Percentiles rank a stretch among this genome's conserved stretches.
phyloP scores from a whole-genome alignment of 768 basidiomycete species.

The Sporobolomyces pararoseus region DNA sequence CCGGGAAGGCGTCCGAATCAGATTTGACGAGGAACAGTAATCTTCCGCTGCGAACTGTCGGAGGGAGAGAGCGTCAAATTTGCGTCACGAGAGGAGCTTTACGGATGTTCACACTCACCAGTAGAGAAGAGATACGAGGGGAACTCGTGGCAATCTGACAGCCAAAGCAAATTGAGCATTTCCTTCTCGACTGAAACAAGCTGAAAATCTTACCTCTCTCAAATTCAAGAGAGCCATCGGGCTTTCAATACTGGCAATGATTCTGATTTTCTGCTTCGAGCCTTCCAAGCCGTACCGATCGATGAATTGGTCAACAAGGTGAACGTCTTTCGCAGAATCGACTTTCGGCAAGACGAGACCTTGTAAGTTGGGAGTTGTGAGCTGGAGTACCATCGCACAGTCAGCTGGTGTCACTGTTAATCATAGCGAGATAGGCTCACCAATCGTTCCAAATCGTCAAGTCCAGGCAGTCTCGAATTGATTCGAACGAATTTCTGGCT shows the following conservation, averaged over 20 bases:
- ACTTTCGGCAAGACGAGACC: slow-evolving; percentile 83
- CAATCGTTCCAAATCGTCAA: slow-evolving; percentile 46
- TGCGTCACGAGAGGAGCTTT: too few relatives aligned
- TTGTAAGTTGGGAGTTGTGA: slow-evolving; percentile 55
- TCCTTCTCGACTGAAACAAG: not conserved
- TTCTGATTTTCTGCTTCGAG: slow-evolving; percentile 51
- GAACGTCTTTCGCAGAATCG: slow-evolving; percentile 63
- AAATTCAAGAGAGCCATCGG: slow-evolving; percentile 67
- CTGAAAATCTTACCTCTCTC: not conserved
- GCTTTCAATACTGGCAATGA: slow-evolving; percentile 82
- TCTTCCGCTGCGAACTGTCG: slow-evolving; percentile 89
- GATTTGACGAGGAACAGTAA: slow-evolving; percentile 83
- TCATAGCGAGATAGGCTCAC: slow-evolving; percentile 30
- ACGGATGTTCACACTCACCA: slow-evolving; percentile 55
- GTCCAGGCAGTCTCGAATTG: slow-evolving; percentile 47
- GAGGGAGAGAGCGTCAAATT: not conserved
- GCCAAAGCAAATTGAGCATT: not conserved
- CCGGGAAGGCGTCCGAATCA: slow-evolving; percentile 69
- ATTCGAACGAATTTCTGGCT: slow-evolving; percentile 47
- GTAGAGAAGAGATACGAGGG: slow-evolving; percentile 61
- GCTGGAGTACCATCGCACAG: slow-evolving; percentile 47
- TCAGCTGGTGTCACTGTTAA: too few relatives aligned
- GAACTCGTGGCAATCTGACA: slow-evolving; percentile 65
- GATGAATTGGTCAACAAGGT: slow-evolving; percentile 58
- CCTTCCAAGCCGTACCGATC: slow-evolving; percentile 44